Percentiles rank a stretch among this genome's conserved stretches.
Conservation (phyloP, 768 basidiomycete genomes). For the Termitomyces sp. region DNA sequence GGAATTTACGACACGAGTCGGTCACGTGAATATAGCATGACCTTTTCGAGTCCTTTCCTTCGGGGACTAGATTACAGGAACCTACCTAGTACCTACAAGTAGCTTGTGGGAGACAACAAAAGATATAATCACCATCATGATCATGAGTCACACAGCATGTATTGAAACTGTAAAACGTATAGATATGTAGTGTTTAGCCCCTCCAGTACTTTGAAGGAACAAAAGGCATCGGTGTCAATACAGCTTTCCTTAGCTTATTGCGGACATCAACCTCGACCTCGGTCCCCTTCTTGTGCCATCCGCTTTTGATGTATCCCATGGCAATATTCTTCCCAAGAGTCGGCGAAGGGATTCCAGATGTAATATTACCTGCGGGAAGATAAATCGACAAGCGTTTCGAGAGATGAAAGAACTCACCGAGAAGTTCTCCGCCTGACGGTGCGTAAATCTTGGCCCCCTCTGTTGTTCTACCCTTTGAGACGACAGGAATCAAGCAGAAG, state of each 20-base stretch:
- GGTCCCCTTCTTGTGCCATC: conserved; percentile 89
- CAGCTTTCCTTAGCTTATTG: conserved; percentile 69
- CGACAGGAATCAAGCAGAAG: too few relatives aligned
- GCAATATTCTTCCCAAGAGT: conserved; percentile 88
- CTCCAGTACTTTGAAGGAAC: conserved; percentile 78
- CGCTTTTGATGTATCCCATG: conserved; percentile 85
- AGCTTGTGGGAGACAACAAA: too few relatives aligned
- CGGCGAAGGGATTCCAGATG: conserved; percentile 95
- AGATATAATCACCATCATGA: not conserved
- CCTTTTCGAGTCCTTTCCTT: not conserved
- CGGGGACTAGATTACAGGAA: too few relatives aligned
- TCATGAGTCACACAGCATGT: not conserved
- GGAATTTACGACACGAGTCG: not conserved
- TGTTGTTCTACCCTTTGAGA: conserved; percentile 17
- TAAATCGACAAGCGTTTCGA: not conserved
- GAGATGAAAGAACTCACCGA: conserved; percentile 42
- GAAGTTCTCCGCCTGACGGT: conserved; percentile 44
- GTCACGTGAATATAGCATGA: not conserved
- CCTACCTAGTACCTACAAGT: too few relatives aligned
- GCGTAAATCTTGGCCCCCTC: conserved; percentile 78
- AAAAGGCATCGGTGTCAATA: conserved; percentile 85
- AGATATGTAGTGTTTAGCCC: conserved; percentile 26
- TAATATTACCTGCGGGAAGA: conserved; percentile 59
- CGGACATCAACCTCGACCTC: conserved; percentile 82
- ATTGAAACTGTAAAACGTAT: not conserved